Conservation (phyloP, 805 yeast genomes). For the Yamadazyma paraphyllophila region DNA sequence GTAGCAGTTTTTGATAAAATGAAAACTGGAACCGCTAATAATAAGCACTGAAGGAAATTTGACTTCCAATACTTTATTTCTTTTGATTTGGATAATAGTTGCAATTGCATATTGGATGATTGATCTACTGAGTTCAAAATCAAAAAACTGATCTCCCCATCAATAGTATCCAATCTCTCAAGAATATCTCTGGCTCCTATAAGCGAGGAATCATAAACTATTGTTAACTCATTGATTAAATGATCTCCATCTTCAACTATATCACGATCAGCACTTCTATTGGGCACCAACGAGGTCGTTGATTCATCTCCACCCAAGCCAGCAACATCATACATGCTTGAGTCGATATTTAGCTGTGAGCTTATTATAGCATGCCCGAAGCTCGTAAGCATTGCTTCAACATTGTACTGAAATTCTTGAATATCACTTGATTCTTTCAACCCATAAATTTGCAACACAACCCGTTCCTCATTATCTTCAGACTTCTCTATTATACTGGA, state of each 20-base stretch:
- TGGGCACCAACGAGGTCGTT: not conserved
- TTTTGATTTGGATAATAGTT: constrained; percentile 60
- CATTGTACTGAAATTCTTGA: constrained; percentile 31
- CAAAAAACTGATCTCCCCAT: constrained; percentile 53
- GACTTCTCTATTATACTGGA: constrained; percentile 4
- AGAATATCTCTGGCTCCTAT: constrained; percentile 68
- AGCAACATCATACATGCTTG: constrained; percentile 15
- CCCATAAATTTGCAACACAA: constrained; percentile 33
- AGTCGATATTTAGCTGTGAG: constrained; percentile 23
- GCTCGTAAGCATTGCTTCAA: constrained; percentile 38
- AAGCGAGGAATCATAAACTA: constrained; percentile 48
- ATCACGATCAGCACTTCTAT: constrained; percentile 8
- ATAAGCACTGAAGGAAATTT: constrained; percentile 50
- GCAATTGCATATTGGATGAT: constrained; percentile 59
- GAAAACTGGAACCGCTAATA: constrained; percentile 63
- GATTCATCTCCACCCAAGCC: constrained; percentile 4
- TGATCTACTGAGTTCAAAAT: constrained; percentile 51
- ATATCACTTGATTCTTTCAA: constrained; percentile 27
- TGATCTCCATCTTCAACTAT: constrained; percentile 9
- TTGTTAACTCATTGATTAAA: constrained; percentile 31
- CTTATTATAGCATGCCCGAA: constrained; percentile 26
- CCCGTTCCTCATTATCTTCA: constrained; percentile 26
- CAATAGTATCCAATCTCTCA: constrained; percentile 41
- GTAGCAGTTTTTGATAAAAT: constrained; percentile 48
- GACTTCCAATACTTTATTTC: constrained; percentile 73